A percentile compares a stretch with the other conserved stretches of the same genome.
Conservation (phyloP, 768 basidiomycete species). For the Kwoniella dendrophila region DNA sequence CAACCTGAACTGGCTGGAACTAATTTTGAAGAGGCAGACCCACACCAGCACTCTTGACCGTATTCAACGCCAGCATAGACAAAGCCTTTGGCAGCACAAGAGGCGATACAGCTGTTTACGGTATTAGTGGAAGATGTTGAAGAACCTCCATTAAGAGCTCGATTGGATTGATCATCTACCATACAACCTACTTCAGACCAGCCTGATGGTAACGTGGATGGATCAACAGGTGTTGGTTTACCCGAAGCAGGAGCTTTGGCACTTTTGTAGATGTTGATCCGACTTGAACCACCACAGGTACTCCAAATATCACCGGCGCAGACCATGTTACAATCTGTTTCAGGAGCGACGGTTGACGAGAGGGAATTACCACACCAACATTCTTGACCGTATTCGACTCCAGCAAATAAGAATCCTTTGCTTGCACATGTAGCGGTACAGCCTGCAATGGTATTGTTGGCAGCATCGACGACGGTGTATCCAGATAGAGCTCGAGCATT, state of each 20-base stretch:
- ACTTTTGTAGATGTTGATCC: constrained; percentile 24
- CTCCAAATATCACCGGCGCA: constrained; percentile 25
- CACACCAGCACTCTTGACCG: constrained; percentile 34
- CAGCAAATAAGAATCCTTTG: constrained; percentile 31
- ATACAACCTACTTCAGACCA: constrained; percentile 30
- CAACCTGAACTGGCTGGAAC: constrained; percentile 18
- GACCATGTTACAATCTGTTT: constrained; percentile 27
- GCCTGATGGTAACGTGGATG: constrained; percentile 27
- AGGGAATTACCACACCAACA: constrained; percentile 24
- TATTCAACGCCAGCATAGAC: constrained; percentile 38
- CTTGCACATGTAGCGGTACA: constrained; percentile 30
- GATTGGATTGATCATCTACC: constrained; percentile 27
- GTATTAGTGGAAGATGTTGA: constrained; percentile 28
- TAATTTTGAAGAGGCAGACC: constrained; percentile 1
- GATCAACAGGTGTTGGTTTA: constrained; percentile 13
- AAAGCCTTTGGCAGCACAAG: constrained; percentile 24
- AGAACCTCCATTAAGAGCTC: constrained; percentile 40
- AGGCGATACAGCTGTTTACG: constrained; percentile 24
- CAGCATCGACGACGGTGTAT: constrained; percentile 16
- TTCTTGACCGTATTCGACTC: constrained; percentile 28
- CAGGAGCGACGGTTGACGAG: constrained; percentile 9
- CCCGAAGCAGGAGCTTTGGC: constrained; percentile 16
- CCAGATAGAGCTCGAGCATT: constrained; percentile 34
- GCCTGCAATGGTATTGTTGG: constrained; percentile 26
- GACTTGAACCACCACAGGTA: constrained; percentile 22